These are phyloP conservation scores for Verticillium dahliae DNA, from an alignment of 2,329 filamentous ascomycete genomes.

Conservation along the genomic window DNA sequence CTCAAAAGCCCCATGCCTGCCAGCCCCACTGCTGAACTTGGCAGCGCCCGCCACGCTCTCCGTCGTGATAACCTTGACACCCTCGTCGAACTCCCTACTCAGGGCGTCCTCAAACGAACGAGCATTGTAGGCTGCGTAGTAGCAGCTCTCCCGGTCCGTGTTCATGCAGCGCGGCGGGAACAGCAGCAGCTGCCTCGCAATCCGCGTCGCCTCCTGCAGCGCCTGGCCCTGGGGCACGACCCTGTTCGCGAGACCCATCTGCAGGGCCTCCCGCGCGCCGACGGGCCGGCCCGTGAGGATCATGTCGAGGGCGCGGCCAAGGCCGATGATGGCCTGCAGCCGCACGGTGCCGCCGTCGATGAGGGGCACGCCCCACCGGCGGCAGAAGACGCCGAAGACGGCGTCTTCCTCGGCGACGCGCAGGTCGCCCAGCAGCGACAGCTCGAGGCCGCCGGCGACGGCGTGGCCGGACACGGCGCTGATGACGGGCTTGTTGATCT, in stretches of 20 bases:
- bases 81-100: slow-evolving; percentile 37
- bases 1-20: slow-evolving; percentile 4
- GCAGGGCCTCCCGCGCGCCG: slow-evolving; percentile 38
- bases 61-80: slow-evolving; percentile 29
- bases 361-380: slow-evolving; percentile 29
- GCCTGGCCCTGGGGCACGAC: slow-evolving; percentile 43
- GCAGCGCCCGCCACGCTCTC: slow-evolving; percentile 27
- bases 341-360: slow-evolving; percentile 41
- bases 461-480: slow-evolving; percentile 44
- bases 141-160: slow-evolving; percentile 37
- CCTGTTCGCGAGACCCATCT: slow-evolving; percentile 45
- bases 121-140: slow-evolving; percentile 43
- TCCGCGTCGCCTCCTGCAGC: slow-evolving; percentile 37
- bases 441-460: slow-evolving; percentile 45
- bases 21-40: slow-evolving; percentile 1
- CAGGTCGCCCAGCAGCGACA: slow-evolving; percentile 45
- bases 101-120: slow-evolving; percentile 42
- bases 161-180: slow-evolving; percentile 50
- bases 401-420: slow-evolving; percentile 46
- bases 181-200: slow-evolving; percentile 37
- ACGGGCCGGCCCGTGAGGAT: slow-evolving; percentile 47
- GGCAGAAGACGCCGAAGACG: slow-evolving; percentile 49
- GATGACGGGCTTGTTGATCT: slow-evolving; percentile 44
- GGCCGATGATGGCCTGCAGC: slow-evolving; percentile 41
- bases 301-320: slow-evolving; percentile 51